Evolutionary conservation across 2,329 filamentous ascomycete species (phyloP), one percentile per base, ranked within the genome.

Genomic region (Aspergillus fumigatus): DNA sequence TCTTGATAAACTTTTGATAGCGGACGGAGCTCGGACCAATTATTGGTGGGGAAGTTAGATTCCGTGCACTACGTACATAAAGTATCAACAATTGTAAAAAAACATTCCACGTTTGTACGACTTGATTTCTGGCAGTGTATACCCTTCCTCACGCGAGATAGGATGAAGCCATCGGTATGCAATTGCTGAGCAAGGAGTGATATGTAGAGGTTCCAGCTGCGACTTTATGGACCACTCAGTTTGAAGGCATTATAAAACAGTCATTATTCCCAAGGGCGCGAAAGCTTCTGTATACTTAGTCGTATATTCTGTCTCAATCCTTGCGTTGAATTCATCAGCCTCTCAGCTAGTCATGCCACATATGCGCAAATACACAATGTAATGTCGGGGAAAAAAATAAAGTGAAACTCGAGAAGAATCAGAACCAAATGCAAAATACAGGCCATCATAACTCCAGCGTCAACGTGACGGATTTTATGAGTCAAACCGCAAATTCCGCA

Each of bases 381-480:
- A 64, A 62, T 49, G 53, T 60, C 55, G 66, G n/a, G n/a, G n/a
- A n/a, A n/a, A 63, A 65, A 59, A 65, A 62, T 23, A 23, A 61
- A 64, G 52, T 66, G 60, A 59, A 53, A 65, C 60, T 67, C 61
- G 54, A 63, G 60, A 63, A 68, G 65, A 54, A 59, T 63, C 63
- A 60, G 58, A 65, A 65, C 65, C 59, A 62, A 68, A 67, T 60
- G 61, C 60, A 62, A 62, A 59, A 57, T 59, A 53, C 56, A 63
- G 58, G 56, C 67, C 69, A 69, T 71, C 69, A 67, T 64, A 72
- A 73, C 70, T 72, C 70, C 70, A 68, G 67, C 68, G 67, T 66
- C 67, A 63, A 62, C 51, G 60, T 60, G 66, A 70, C 67, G 67
- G 63, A 67, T 67, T 72, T 68, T 70, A 70, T 69, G 67, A 68